phyloP scores from a whole-genome alignment of 345 rosid species.

The Trapa bicornis region DNA sequence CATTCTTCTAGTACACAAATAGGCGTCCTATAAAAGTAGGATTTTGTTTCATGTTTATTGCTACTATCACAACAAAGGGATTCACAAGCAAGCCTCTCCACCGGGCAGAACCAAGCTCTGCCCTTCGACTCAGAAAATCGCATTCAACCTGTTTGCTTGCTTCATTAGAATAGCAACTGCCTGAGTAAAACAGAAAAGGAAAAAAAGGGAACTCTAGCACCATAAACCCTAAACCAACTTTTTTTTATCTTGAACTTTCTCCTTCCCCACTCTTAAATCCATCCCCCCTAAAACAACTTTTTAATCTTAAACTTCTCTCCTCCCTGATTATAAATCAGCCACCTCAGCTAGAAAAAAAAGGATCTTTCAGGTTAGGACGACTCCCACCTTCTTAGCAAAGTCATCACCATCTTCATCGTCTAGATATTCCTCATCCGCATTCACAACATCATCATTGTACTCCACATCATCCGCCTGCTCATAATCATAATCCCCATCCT shows the following conservation, averaged over 20 bases:
- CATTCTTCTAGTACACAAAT: no score
- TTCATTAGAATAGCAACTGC: background rate
- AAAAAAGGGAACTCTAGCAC: background rate
- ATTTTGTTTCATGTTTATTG: background rate
- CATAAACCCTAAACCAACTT: background rate
- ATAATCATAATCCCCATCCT: constrained; percentile 31
- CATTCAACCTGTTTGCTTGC: background rate
- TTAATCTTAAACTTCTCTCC: background rate
- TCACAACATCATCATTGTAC: constrained; percentile 24
- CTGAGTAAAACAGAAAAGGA: background rate
- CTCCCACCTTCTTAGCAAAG: constrained; percentile 53
- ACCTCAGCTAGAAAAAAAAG: background rate
- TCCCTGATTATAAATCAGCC: background rate
- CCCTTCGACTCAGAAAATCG: no score
- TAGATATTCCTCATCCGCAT: constrained; percentile 42
- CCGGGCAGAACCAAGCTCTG: no score
- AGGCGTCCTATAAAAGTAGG: no score
- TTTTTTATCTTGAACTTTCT: no score
- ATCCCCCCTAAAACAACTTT: no score
- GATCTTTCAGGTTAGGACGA: constrained; percentile 34
- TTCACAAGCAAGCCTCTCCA: no score
- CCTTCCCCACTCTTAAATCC: no score
- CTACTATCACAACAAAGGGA: no score
- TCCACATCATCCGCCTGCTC: constrained; percentile 66
- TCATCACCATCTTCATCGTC: constrained; percentile 57